phyloP scores from a whole-genome alignment of 192 early-diverging fungal genomes.

The Coemansia sp. region DNA sequence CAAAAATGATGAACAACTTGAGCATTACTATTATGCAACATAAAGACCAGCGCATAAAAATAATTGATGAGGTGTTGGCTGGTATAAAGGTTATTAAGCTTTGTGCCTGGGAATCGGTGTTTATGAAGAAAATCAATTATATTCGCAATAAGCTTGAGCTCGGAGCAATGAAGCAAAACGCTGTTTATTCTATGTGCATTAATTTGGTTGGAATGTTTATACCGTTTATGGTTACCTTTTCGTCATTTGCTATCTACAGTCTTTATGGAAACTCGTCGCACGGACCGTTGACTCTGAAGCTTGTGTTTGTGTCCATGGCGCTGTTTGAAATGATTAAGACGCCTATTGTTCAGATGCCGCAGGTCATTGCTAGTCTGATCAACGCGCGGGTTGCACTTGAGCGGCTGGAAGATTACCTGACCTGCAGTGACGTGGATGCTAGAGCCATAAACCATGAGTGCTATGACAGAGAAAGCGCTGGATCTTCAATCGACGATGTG shows the following conservation, averaged over 20 bases:
- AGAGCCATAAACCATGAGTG: too few species aligned
- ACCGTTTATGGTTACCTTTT: constrained; percentile 11
- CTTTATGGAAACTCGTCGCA: constrained; percentile 35
- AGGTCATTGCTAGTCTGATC: too few species aligned
- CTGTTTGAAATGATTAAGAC: constrained; percentile 43
- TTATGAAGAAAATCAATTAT: constrained; percentile 9
- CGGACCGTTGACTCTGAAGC: constrained; percentile 53
- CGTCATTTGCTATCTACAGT: constrained; percentile 51
- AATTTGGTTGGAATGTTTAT: too few species aligned
- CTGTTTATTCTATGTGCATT: too few species aligned
- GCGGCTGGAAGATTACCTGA: not conserved
- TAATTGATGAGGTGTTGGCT: constrained; percentile 65
- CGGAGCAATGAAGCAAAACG: constrained; percentile 41
- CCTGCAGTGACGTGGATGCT: too few species aligned
- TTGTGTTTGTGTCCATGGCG: constrained; percentile 55
- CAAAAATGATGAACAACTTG: constrained; percentile 69
- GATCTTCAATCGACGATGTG: constrained; percentile 6
- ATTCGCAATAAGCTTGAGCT: constrained; percentile 44
- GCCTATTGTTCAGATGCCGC: too few species aligned
- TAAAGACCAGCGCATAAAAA: constrained; percentile 67
- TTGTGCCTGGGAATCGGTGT: constrained; percentile 53
- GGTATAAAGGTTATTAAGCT: constrained; percentile 74
- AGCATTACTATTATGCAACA: constrained; percentile 84
- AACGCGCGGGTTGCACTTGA: too few species aligned
- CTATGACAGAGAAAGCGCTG: too few species aligned